Evolutionary conservation across 2,329 filamentous ascomycete species (phyloP).

Genomic region (Daldinia sp.): DNA sequence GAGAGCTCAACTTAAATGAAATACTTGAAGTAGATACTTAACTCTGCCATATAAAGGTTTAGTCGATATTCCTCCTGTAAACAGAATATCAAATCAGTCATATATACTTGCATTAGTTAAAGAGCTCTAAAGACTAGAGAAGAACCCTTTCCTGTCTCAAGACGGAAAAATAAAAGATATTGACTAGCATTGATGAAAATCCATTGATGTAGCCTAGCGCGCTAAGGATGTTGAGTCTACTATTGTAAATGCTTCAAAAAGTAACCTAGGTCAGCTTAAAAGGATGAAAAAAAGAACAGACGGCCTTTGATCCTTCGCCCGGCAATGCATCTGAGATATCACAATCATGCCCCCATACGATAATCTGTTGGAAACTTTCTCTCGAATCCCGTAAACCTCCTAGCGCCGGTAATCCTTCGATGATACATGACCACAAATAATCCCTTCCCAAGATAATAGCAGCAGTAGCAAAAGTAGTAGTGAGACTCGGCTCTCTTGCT

Average conservation of each 20-base stretch:
- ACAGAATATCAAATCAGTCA: not conserved
- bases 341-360: constrained; percentile 4
- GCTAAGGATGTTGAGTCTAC: constrained; percentile 16
- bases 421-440: constrained; percentile 25
- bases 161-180: not conserved
- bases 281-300: constrained; percentile 12
- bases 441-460: constrained; percentile 9
- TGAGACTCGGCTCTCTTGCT: not conserved
- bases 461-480: not conserved
- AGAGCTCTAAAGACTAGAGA: no score
- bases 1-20: not conserved
- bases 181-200: constrained; percentile 14
- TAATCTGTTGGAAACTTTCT: constrained; percentile 17
- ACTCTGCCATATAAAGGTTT: not conserved
- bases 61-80: not conserved
- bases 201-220: constrained; percentile 12
- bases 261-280: not conserved
- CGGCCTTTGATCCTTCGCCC: constrained; percentile 32
- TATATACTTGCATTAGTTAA: not conserved
- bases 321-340: constrained; percentile 35
- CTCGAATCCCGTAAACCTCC: constrained; percentile 28
- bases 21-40: not conserved
- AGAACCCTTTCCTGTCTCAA: not conserved
- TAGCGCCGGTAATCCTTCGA: constrained; percentile 33
- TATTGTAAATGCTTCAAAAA: constrained; percentile 31